Evolutionary conservation across 345 rosid genomes (phyloP).

Genomic region (Gossypium mustelinum): DNA sequence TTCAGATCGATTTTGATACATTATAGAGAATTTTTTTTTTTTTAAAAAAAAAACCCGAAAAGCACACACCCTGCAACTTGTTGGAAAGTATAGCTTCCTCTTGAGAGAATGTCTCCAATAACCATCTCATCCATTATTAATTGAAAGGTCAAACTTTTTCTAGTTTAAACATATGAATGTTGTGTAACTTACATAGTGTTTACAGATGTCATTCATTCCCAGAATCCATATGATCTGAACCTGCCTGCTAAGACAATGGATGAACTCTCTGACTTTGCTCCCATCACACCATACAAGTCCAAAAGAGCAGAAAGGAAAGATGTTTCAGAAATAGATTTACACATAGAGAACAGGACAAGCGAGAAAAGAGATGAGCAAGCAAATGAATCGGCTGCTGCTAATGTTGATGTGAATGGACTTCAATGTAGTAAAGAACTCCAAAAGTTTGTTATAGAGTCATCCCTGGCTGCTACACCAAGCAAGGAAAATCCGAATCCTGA

Average conservation of each 20-base stretch:
- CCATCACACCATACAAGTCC: conserved; percentile 56
- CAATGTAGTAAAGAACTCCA: conserved; percentile 19
- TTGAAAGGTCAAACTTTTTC: conserved; percentile 1
- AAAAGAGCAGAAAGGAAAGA: conserved; percentile 17
- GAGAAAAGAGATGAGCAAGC: conserved; percentile 21
- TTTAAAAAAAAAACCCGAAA: neutral
- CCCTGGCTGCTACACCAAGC: conserved; percentile 16
- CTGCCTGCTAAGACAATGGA: conserved; percentile 23
- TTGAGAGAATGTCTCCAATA: neutral
- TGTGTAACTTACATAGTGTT: conserved; percentile 7
- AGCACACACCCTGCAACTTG: neutral
- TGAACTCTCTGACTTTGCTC: conserved; percentile 34
- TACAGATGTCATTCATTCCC: conserved; percentile 29
- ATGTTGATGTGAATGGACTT: conserved; percentile 13
- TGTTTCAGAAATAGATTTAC: conserved; percentile 16
- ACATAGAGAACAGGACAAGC: conserved; percentile 16
- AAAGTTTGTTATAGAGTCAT: conserved; percentile 26
- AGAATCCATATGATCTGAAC: conserved; percentile 30
- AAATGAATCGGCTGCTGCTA: conserved; percentile 18
- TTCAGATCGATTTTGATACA: neutral
- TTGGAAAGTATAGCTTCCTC: neutral
- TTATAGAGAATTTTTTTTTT: neutral
- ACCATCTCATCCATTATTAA: neutral
- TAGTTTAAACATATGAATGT: neutral
- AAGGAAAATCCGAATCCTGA: conserved; percentile 35